Conservation (phyloP, 2,329 filamentous ascomycete genomes). For the Zasmidium cellare region DNA sequence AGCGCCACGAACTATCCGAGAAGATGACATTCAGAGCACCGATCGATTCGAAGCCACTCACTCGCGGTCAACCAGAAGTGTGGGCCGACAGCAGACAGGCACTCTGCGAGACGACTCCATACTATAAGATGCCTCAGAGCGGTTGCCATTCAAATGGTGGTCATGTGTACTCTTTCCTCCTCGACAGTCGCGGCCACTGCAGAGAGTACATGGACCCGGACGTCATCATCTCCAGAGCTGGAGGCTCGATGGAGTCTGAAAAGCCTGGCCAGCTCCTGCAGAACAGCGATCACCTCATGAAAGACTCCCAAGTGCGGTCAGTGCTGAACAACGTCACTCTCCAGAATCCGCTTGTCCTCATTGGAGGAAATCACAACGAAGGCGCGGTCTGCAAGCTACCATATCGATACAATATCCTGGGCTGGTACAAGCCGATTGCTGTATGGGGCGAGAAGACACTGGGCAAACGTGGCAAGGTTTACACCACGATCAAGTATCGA, state of each 20-base stretch:
- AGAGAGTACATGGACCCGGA: constrained; percentile 62
- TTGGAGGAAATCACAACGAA: constrained; percentile 53
- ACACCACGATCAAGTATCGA: constrained; percentile 57
- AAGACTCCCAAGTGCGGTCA: constrained; percentile 36
- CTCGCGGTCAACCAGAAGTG: constrained; percentile 46
- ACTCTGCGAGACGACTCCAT: constrained; percentile 64
- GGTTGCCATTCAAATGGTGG: constrained; percentile 56
- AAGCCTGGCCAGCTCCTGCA: constrained; percentile 49
- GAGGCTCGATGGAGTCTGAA: constrained; percentile 55
- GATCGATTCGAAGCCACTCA: constrained; percentile 32
- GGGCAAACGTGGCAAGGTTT: constrained; percentile 30
- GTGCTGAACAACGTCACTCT: constrained; percentile 50
- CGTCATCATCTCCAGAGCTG: constrained; percentile 63
- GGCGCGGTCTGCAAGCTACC: constrained; percentile 53
- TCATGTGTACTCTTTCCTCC: constrained; percentile 58
- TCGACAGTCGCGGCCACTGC: constrained; percentile 54
- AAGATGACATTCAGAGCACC: constrained; percentile 29
- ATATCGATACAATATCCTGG: constrained; percentile 65
- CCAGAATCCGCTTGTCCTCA: constrained; percentile 53
- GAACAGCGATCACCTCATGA: constrained; percentile 47
- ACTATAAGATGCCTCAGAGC: constrained; percentile 62
- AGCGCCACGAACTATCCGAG: constrained; percentile 19
- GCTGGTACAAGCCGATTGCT: constrained; percentile 67
- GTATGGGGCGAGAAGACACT: constrained; percentile 64
- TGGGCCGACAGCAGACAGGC: constrained; percentile 61